phyloP scores from a whole-genome alignment of 495 filamentous ascomycete species.

The Rhypophila decipiens region DNA sequence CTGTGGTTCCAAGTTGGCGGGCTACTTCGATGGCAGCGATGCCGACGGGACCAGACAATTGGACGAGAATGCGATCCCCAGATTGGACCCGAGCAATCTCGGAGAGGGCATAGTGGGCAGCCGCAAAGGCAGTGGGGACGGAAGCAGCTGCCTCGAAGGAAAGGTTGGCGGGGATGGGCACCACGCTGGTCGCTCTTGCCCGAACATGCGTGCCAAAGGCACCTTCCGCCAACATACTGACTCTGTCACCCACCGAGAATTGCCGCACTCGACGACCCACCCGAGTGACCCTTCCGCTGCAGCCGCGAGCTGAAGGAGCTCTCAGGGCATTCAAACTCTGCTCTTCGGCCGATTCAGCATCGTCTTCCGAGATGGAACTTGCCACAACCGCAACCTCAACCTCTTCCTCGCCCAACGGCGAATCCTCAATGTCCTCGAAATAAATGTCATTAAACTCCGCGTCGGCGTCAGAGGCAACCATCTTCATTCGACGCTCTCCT shows the following conservation, averaged over 20 bases:
- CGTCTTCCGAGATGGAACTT: constrained; percentile 13
- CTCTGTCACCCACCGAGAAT: constrained; percentile 33
- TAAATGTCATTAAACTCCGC: constrained; percentile 13
- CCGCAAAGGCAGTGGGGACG: constrained; percentile 45
- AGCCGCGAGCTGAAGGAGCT: constrained; percentile 24
- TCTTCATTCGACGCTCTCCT: constrained; percentile 16
- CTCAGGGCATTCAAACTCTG: constrained; percentile 17
- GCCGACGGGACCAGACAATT: constrained; percentile 46
- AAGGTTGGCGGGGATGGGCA: constrained; percentile 36
- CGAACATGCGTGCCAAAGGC: constrained; percentile 20
- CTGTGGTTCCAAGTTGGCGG: constrained; percentile 38
- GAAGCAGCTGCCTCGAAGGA: constrained; percentile 42
- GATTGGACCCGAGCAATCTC: constrained; percentile 27
- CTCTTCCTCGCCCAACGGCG: constrained; percentile 22
- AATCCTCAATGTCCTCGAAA: constrained; percentile 23
- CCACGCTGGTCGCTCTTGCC: constrained; percentile 18
- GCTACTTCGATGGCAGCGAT: constrained; percentile 50
- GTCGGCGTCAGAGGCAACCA: constrained; percentile 8
- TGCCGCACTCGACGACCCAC: constrained; percentile 31
- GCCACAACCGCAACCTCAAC: constrained; percentile 38
- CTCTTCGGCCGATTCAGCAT: constrained; percentile 36
- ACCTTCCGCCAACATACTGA: constrained; percentile 25
- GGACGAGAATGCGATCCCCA: constrained; percentile 52
- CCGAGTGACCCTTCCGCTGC: constrained; percentile 33
- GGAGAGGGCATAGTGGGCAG: constrained; percentile 45